Percentiles rank a stretch among this genome's conserved stretches.
phyloP scores from a whole-genome alignment of 495 filamentous ascomycete species.

The Aspergillus diversus region DNA sequence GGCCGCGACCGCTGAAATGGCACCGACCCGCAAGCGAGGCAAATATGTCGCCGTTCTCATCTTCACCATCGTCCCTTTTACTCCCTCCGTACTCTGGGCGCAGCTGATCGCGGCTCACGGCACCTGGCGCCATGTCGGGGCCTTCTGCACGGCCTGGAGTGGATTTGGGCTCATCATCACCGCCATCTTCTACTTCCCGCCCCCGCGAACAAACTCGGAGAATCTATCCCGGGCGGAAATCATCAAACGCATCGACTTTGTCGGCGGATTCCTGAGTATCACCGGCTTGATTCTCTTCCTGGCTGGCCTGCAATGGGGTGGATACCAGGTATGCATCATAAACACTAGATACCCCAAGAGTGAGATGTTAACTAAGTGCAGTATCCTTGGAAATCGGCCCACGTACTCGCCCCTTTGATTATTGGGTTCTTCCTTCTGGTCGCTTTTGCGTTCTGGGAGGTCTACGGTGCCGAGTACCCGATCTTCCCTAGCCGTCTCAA shows the following conservation, averaged over 20 bases:
- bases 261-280: conserved; percentile 70
- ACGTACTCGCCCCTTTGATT: conserved; percentile 63
- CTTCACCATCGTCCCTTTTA: conserved; percentile 70
- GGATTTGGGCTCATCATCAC: conserved; percentile 65
- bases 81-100: conserved; percentile 68
- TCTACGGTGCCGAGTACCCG: conserved; percentile 61
- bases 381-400: conserved; percentile 61
- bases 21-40: conserved; percentile 67
- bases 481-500: conserved; percentile 69
- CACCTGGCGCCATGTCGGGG: conserved; percentile 67
- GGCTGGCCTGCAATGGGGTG: conserved; percentile 70
- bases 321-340: conserved; percentile 56
- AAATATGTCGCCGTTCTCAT: conserved; percentile 69
- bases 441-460: conserved; percentile 64
- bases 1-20: conserved; percentile 69
- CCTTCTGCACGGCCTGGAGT: conserved; percentile 63
- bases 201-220: conserved; percentile 58
- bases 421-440: conserved; percentile 57
- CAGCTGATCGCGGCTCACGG: conserved; percentile 65
- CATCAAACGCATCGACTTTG: conserved; percentile 61
- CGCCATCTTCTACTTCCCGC: conserved; percentile 67
- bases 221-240: conserved; percentile 54
- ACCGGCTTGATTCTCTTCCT: conserved; percentile 65
- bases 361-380: conserved; percentile 20
- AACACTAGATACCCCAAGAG: too few relatives aligned